Conservation (phyloP, 2,329 filamentous ascomycete genomes). For the Colletotrichum coccodes region DNA sequence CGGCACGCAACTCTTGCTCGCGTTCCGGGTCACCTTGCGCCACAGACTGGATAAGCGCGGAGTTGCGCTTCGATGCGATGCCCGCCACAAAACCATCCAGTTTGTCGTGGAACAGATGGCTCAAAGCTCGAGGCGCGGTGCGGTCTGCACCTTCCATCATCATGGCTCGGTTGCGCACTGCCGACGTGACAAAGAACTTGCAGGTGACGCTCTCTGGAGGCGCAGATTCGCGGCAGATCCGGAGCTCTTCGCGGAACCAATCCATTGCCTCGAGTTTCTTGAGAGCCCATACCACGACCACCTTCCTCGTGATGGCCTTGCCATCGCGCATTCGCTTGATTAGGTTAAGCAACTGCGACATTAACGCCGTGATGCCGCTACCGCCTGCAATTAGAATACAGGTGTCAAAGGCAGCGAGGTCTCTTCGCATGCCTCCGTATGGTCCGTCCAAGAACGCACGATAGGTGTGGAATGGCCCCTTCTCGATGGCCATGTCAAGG, state of each 20-base stretch:
- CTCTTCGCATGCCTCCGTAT: constrained; percentile 92
- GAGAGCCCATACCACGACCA: constrained; percentile 93
- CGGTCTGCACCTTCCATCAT: constrained; percentile 43
- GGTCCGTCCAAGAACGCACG: constrained; percentile 93
- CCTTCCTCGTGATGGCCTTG: constrained; percentile 90
- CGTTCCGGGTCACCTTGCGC: constrained; percentile 82
- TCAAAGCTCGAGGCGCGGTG: constrained; percentile 72
- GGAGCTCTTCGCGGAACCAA: constrained; percentile 95
- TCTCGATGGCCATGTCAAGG: constrained; percentile 82
- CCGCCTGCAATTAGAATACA: constrained; percentile 94
- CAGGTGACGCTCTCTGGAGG: constrained; percentile 90
- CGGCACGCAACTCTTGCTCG: constrained; percentile 81
- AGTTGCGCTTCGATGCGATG: constrained; percentile 88
- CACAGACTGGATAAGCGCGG: constrained; percentile 83
- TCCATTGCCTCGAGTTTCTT: constrained; percentile 94
- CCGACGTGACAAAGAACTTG: constrained; percentile 92
- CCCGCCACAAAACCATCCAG: constrained; percentile 89
- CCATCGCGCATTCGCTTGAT: constrained; percentile 96
- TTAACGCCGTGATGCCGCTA: constrained; percentile 92
- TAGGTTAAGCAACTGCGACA: constrained; percentile 90
- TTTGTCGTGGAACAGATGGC: constrained; percentile 83
- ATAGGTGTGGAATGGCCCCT: constrained; percentile 92
- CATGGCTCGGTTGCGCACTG: constrained; percentile 63
- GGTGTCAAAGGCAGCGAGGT: constrained; percentile 91
- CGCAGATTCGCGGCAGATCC: constrained; percentile 89